Percentiles rank a stretch among this genome's conserved stretches.
Evolutionary conservation across 2,329 filamentous ascomycete genomes (phyloP).

Genomic region (Exophiala alcalophila): DNA sequence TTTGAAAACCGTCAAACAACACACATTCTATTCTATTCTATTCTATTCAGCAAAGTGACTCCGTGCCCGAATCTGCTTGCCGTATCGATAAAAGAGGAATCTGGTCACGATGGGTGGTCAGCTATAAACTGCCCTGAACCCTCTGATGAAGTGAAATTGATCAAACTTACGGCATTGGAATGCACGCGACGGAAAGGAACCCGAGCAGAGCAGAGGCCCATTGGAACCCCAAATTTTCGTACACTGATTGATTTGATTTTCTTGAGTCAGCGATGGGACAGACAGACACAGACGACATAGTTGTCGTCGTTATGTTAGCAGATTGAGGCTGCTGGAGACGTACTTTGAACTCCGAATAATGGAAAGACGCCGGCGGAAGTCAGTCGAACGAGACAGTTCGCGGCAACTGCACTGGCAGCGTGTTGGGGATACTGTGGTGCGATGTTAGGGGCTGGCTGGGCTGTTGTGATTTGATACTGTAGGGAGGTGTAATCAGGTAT

Average conservation of each 20-base stretch:
- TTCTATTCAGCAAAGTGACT: no score
- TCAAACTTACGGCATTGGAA: slow-evolving; percentile 39
- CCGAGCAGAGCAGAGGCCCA: slow-evolving; percentile 47
- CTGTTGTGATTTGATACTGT: no score
- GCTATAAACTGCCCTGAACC: not conserved
- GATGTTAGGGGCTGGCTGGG: not conserved
- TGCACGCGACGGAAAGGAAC: slow-evolving; percentile 44
- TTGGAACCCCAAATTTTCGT: slow-evolving; percentile 45
- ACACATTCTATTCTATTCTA: no score
- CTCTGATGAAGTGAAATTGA: not conserved
- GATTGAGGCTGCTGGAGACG: no score
- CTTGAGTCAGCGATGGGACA: not conserved
- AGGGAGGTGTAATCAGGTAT: no score
- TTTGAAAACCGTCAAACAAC: no score
- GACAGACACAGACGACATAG: not conserved
- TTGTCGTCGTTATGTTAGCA: no score
- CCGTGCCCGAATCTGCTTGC: slow-evolving; percentile 42
- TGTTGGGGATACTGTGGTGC: slow-evolving; percentile 40
- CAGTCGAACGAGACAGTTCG: slow-evolving; percentile 75
- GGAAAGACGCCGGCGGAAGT: slow-evolving; percentile 75
- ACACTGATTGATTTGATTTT: slow-evolving; percentile 38
- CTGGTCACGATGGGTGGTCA: slow-evolving; percentile 36
- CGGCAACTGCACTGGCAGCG: slow-evolving; percentile 65
- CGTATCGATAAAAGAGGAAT: slow-evolving; percentile 45
- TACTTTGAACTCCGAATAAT: slow-evolving; percentile 62